Base-by-base conservation (phyloP, 495 filamentous ascomycete species). In the Xylaria telfairii region DNA sequence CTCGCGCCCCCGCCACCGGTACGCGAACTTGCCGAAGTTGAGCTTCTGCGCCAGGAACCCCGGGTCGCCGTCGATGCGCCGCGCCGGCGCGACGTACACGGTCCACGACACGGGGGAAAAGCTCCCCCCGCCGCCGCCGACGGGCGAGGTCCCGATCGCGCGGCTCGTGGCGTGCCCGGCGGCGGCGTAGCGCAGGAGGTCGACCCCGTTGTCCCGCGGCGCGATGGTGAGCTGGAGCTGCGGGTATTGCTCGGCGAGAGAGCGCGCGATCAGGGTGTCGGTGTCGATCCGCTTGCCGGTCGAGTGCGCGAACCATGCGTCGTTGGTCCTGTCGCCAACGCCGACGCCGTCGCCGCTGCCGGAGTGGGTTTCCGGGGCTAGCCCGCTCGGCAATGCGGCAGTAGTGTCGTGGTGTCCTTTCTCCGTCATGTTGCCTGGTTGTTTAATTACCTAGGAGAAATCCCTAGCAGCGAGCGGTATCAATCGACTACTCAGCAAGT, bases 1-100 rank as follows among this genome's bases (percentile, higher is more conserved):
- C 51, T 86, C 82, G 21, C 81, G 73, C 32, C 76, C 82, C 15
- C 84, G 73, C 80, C 83, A 89, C 13, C 75, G 79, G 74, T 89
- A 87, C 61, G 86, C 72, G 72, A 83, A 89, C 71, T 85, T 88
- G 24, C 80, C 87, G 71, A 90, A 89, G n/a, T 80, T 54, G 26
- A 87, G 71, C 4, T 62, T 71, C 17, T 84, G 75, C 2, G 69
- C 76, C 17, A 91, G 77, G 0, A 70, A 73, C 13, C 88, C 89
- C 30, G 74, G 73, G 42, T 76, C 77, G 65, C 82, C 83, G 67
- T 85, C 81, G 57, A 88, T 79, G 34, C 88, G 80, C n/a, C 83
- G 77, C 15, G 79, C 72, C 1, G 89, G 84, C n/a, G 86, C 85
- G 2, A 82, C 21, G 72, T 85, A 91, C 12, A 66, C 19, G 13